These are phyloP conservation scores for Leucaena leucocephala DNA, from an alignment of 306 rosid species.

Conservation along the genomic window DNA sequence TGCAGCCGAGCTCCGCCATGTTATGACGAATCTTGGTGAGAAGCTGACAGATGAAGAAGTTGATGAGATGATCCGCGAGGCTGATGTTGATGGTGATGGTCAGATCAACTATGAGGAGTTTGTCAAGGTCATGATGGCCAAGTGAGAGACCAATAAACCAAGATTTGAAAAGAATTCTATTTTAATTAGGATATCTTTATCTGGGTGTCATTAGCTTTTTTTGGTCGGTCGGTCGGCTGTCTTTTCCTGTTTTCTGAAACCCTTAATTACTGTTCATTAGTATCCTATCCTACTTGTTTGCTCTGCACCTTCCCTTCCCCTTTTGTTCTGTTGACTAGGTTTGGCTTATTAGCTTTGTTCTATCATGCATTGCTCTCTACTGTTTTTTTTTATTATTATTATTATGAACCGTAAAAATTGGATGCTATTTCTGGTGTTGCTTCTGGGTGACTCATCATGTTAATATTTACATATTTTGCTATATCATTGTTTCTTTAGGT, in stretches of 20 bases:
- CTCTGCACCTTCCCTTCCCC: conserved; percentile 17
- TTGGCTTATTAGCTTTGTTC: conserved; percentile 29
- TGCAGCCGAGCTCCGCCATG: conserved; percentile 64
- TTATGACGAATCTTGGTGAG: conserved; percentile 66
- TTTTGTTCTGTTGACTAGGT: conserved; percentile 25
- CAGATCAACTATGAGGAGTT: conserved; percentile 64
- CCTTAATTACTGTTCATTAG: conserved; percentile 32
- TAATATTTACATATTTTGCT: conserved; percentile 8
- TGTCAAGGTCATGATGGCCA: conserved; percentile 62
- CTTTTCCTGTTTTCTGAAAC: conserved; percentile 40
- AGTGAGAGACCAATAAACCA: conserved; percentile 41
- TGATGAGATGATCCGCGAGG: conserved; percentile 67
- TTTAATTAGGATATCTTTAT: conserved; percentile 40
- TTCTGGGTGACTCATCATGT: conserved; percentile 24
- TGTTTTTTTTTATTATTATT: conserved; percentile 14
- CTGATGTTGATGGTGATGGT: conserved; percentile 61
- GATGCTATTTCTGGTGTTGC: conserved; percentile 33
- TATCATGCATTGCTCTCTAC: conserved; percentile 7
- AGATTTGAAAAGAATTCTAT: conserved; percentile 31
- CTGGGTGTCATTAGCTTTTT: conserved; percentile 41
- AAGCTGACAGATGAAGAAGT: conserved; percentile 62
- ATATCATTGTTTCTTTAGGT: not conserved
- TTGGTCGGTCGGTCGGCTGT: conserved; percentile 33
- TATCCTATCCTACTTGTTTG: conserved; percentile 38
- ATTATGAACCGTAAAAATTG: conserved; percentile 35